phyloP scores from a whole-genome alignment of 345 rosid species.

The Eutrema japonicum region DNA sequence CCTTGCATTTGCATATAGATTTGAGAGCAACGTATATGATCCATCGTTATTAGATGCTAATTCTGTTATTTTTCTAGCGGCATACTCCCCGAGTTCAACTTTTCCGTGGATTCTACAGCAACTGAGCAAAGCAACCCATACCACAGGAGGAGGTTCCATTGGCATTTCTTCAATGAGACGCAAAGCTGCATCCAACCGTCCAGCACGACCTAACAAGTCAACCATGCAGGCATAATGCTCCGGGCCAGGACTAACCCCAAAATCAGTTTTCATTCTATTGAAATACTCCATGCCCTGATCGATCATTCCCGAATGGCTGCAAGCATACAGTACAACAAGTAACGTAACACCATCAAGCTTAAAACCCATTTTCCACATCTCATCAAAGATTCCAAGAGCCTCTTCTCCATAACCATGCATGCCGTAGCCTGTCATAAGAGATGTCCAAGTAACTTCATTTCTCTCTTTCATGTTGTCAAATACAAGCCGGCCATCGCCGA shows the following conservation, averaged over 20 bases:
- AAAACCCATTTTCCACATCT: constrained; percentile 64
- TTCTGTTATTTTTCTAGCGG: constrained; percentile 53
- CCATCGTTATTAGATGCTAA: constrained; percentile 69
- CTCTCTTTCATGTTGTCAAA: constrained; percentile 61
- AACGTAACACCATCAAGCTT: constrained; percentile 70
- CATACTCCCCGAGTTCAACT: constrained; percentile 83
- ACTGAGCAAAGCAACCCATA: constrained; percentile 80
- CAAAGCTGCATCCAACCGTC: constrained; percentile 63
- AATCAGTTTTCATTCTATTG: constrained; percentile 56
- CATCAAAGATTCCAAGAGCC: constrained; percentile 58
- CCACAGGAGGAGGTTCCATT: constrained; percentile 64
- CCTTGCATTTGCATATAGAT: constrained; percentile 77
- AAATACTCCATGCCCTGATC: constrained; percentile 73
- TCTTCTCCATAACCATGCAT: constrained; percentile 83
- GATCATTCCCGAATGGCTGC: constrained; percentile 89
- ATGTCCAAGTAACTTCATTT: constrained; percentile 82
- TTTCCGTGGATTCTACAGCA: constrained; percentile 75
- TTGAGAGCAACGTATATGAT: constrained; percentile 76
- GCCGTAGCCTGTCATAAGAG: constrained; percentile 81
- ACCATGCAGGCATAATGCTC: constrained; percentile 88
- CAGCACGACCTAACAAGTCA: constrained; percentile 85
- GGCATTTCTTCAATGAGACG: constrained; percentile 69
- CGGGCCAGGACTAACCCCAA: constrained; percentile 56
- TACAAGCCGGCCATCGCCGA: constrained; percentile 60
- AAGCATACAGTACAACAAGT: constrained; percentile 77